phyloP scores from a whole-genome alignment of 352 stramenopile species.

The Globisporangium perplexum region DNA sequence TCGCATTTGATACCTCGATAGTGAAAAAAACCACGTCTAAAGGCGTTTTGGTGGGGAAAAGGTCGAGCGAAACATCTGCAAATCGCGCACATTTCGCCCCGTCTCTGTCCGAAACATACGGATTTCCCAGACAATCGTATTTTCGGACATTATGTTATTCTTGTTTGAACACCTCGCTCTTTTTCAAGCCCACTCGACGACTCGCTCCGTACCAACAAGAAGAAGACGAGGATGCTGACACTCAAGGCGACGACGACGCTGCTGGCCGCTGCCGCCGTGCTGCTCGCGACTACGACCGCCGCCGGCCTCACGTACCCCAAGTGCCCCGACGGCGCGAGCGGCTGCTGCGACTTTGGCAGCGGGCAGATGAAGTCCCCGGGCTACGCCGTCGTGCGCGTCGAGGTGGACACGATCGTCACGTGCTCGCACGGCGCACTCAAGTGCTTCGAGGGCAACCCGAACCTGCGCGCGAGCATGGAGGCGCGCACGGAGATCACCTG shows the following conservation, averaged over 20 bases:
- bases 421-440: slow-evolving; percentile 44
- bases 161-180: not conserved
- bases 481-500: slow-evolving; percentile 33
- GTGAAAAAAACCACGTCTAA: not conserved
- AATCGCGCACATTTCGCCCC: not conserved
- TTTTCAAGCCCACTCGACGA: not conserved
- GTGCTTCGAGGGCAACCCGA: slow-evolving; percentile 57
- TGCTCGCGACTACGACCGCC: slow-evolving; percentile 13
- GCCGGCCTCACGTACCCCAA: slow-evolving; percentile 41
- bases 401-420: slow-evolving; percentile 54
- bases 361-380: slow-evolving; percentile 53
- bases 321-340: slow-evolving; percentile 30
- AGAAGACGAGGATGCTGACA: not conserved
- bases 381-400: slow-evolving; percentile 44
- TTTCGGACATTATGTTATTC: not conserved
- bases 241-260: slow-evolving; percentile 7
- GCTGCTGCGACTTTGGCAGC: slow-evolving; percentile 51
- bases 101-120: not conserved
- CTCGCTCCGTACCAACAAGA: not conserved
- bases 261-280: slow-evolving; percentile 21
- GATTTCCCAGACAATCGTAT: not conserved
- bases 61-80: not conserved
- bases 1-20: too few relatives aligned
- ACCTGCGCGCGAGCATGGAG: slow-evolving; percentile 33
- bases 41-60: not conserved